Evolutionary conservation across 2,329 filamentous ascomycete genomes (phyloP).

Genomic region (Penicillium glabrum): DNA sequence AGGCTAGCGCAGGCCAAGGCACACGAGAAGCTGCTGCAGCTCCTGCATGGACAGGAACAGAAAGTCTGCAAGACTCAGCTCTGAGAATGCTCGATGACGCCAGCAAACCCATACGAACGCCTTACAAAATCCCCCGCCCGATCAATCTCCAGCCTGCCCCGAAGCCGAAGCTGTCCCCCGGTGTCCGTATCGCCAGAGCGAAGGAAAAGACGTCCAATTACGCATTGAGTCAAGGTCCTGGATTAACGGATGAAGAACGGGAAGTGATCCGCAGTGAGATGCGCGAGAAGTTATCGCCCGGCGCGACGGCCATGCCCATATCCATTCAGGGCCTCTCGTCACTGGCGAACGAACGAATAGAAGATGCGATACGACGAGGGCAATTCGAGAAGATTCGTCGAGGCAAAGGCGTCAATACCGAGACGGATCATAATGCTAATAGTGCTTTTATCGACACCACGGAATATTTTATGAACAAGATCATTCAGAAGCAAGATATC

Average conservation of each 20-base stretch:
- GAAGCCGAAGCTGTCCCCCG: slow-evolving; percentile 45
- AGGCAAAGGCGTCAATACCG: slow-evolving; percentile 67
- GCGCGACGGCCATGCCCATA: slow-evolving; percentile 70
- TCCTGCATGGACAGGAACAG: slow-evolving; percentile 75
- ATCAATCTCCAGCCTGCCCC: slow-evolving; percentile 48
- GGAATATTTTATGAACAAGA: slow-evolving; percentile 97
- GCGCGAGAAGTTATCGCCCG: slow-evolving; percentile 75
- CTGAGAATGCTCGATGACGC: slow-evolving; percentile 74
- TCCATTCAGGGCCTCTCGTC: slow-evolving; percentile 76
- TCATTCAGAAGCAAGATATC: slow-evolving; percentile 93
- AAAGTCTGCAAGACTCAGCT: slow-evolving; percentile 71
- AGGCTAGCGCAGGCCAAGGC: slow-evolving; percentile 64
- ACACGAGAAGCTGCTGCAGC: slow-evolving; percentile 68
- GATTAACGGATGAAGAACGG: slow-evolving; percentile 68
- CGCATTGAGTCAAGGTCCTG: slow-evolving; percentile 52
- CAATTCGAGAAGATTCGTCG: slow-evolving; percentile 84
- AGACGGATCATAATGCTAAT: slow-evolving; percentile 76
- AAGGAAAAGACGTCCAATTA: slow-evolving; percentile 60
- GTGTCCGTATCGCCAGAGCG: slow-evolving; percentile 56
- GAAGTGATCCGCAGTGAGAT: slow-evolving; percentile 71
- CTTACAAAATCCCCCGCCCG: slow-evolving; percentile 43
- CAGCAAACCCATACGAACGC: slow-evolving; percentile 55
- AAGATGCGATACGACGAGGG: slow-evolving; percentile 87
- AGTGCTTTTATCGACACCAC: slow-evolving; percentile 94
- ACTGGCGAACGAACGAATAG: slow-evolving; percentile 87